These are phyloP conservation scores for Crassisporium funariophilum DNA, from an alignment of 768 basidiomycete genomes.

Conservation along the genomic window DNA sequence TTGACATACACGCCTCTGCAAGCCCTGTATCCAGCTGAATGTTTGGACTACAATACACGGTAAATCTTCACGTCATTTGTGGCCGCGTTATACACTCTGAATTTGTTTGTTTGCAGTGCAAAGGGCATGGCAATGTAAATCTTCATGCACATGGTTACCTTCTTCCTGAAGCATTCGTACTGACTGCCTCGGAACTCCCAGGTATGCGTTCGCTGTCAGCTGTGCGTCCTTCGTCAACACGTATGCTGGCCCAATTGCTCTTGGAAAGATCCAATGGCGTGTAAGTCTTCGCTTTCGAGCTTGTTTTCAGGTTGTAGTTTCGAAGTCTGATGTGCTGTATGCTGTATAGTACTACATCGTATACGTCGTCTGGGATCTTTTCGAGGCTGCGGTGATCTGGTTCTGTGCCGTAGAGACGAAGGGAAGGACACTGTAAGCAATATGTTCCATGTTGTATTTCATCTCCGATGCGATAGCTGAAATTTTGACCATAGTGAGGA, in stretches of 20 bases:
- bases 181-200: conserved; percentile 16
- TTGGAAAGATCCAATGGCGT: conserved; percentile 37
- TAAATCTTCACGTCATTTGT: conserved; percentile 12
- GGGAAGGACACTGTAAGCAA: conserved; percentile 42
- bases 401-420: conserved; percentile 45
- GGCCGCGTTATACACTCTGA: neutral
- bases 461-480: neutral
- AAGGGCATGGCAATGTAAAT: conserved; percentile 64
- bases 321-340: neutral
- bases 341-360: conserved; percentile 36
- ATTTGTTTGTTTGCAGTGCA: conserved; percentile 33
- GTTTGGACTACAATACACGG: conserved; percentile 55
- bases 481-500: conserved; percentile 34
- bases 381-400: conserved; percentile 38
- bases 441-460: neutral
- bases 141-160: conserved; percentile 15
- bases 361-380: conserved; percentile 42
- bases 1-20: conserved; percentile 63
- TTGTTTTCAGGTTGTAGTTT: neutral
- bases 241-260: conserved; percentile 44
- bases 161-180: neutral
- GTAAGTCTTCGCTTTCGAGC: conserved; percentile 19
- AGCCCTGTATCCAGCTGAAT: conserved; percentile 58
- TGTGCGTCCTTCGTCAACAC: conserved; percentile 51
- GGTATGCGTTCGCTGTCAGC: conserved; percentile 45